These are phyloP conservation scores for Stellera chamaejasme DNA, from an alignment of 345 rosid genomes.

Conservation along the genomic window DNA sequence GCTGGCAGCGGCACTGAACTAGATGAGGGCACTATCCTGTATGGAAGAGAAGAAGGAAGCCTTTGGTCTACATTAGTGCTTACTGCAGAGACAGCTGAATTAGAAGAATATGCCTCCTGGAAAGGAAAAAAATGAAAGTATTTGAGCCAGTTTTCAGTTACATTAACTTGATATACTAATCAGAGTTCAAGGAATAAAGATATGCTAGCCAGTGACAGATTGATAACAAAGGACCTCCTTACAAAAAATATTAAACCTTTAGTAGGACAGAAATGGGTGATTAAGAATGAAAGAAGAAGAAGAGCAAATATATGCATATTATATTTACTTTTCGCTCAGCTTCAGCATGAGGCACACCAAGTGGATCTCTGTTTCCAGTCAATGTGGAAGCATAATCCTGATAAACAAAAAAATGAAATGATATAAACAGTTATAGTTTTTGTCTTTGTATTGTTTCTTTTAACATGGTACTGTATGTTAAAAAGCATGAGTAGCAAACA, in stretches of 20 bases:
- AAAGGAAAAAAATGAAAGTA: conserved; percentile 9
- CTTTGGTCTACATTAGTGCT: conserved; percentile 55
- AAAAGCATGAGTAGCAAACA: neutral
- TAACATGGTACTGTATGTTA: no score
- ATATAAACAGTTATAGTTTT: conserved; percentile 6
- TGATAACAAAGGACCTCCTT: no score
- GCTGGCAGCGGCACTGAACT: conserved; percentile 40
- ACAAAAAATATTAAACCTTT: no score
- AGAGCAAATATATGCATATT: conserved; percentile 10
- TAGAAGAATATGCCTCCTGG: conserved; percentile 74
- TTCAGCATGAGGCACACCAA: conserved; percentile 71
- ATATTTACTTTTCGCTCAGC: conserved; percentile 85
- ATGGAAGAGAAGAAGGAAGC: conserved; percentile 45
- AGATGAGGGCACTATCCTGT: conserved; percentile 57
- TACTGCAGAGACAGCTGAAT: conserved; percentile 48
- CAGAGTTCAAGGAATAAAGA: no score
- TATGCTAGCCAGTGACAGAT: no score
- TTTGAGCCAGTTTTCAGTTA: neutral
- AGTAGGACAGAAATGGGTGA: no score
- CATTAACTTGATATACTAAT: no score
- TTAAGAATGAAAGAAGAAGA: neutral
- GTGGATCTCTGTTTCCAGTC: conserved; percentile 67
- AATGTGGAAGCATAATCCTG: conserved; percentile 68
- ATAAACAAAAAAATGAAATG: conserved; percentile 6
- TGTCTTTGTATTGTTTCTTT: no score